Evolutionary conservation across 2,329 filamentous ascomycete species (phyloP).

Genomic region (Nannizziopsis arthrosporioides): DNA sequence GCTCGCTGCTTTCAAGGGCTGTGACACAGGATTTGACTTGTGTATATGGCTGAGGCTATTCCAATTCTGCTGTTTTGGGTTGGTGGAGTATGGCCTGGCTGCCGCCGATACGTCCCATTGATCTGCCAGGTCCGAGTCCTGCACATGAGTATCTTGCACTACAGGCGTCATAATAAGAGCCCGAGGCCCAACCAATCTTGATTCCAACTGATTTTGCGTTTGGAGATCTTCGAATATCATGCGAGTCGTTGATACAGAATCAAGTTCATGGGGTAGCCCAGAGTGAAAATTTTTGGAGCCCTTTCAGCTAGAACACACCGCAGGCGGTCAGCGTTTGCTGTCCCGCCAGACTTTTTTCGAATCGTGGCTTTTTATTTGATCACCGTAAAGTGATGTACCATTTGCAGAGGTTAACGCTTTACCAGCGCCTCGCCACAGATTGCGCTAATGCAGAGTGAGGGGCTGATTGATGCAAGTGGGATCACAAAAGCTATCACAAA

Average conservation of each 20-base stretch:
- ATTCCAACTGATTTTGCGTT: neutral
- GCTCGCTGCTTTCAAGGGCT: neutral
- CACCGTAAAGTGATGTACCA: neutral
- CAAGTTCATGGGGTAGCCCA: neutral
- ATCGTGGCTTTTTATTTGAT: neutral
- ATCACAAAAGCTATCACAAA: conserved; percentile 7
- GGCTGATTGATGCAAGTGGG: conserved; percentile 1
- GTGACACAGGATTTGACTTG: neutral
- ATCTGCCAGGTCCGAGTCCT: neutral
- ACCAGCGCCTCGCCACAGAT: neutral
- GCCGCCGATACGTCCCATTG: conserved; percentile 2
- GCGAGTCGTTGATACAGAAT: neutral
- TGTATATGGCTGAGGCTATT: neutral
- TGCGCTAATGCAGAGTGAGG: conserved; percentile 10
- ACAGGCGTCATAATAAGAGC: conserved; percentile 3
- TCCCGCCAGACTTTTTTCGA: neutral
- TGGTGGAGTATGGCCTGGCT: neutral
- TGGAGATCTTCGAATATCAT: neutral
- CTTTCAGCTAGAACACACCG: neutral
- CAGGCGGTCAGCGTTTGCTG: neutral
- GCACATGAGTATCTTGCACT: conserved; percentile 3
- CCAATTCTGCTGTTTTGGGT: neutral
- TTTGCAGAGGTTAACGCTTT: neutral
- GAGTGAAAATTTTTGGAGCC: neutral
- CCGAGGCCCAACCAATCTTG: neutral